Evolutionary conservation across 352 stramenopile species (phyloP), one percentile per base, ranked within the genome.

Genomic region (Pythium sukuiense): DNA sequence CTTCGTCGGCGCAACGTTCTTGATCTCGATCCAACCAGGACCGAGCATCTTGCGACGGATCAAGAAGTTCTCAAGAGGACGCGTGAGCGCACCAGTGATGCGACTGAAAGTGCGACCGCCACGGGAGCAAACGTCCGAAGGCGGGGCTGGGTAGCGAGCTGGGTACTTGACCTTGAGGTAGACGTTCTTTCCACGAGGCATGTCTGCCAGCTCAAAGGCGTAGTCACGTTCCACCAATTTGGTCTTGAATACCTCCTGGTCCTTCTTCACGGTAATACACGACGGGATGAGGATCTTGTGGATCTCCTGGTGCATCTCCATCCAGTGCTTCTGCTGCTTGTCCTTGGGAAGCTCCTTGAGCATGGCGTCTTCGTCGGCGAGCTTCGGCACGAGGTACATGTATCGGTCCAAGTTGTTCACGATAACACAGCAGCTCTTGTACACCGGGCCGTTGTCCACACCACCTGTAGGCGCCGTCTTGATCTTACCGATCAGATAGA

Each of bases 131-230:
- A 92, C 67, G 24, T 97, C 80, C 0, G 78, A 80, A 18, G 83
- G 76, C 0, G 97, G 92, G 2, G 87, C 74, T 7, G 90, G 85
- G 73, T 98, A 98, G 66, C 94, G 95, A 6, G 93, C 94, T 29
- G 93, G 83, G 75, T 99, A 99, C 43, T 98, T 95, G 41, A 99
- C 93, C 76, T 99, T 99, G 29, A 99, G 66, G 67, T 98, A 99
- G 62, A 98, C 65, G 30, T 97, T 98, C 69, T 92, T 91, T 13
- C 97, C 92, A 14, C 97, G 84, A 4, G 98, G 98, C 59, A 99
- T 96, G 63, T 95, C 88, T 0, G 87, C 79, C 55, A 98, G 87
- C 43, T 99, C 97, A 73, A 99, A 99, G 0, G 97, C 97, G 72
- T 99, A 99, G 52, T 98, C 95, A 37, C 97, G 92, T 43, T 91